Percentiles rank a stretch among this genome's conserved stretches.
Evolutionary conservation across 805 yeast genomes (phyloP).

Genomic region (Sugiyamaella qingdaonensis): DNA sequence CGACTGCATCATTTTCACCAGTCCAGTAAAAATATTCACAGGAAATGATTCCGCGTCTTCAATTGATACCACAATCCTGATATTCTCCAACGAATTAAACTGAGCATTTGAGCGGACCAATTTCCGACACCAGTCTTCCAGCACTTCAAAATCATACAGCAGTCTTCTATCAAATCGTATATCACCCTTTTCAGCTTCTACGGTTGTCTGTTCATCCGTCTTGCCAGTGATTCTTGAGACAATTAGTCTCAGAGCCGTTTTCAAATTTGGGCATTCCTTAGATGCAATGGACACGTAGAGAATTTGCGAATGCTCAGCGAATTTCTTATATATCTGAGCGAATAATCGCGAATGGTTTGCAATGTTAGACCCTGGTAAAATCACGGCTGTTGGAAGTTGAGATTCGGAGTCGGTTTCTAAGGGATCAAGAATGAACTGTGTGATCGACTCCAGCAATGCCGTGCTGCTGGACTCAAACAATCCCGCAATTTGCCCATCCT

Average conservation of each 20-base stretch:
- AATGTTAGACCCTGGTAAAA: conserved; percentile 33
- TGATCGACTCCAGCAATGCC: conserved; percentile 18
- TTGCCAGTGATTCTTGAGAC: conserved; percentile 28
- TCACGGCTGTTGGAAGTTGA: conserved; percentile 26
- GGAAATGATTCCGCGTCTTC: conserved; percentile 40
- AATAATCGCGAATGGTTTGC: conserved; percentile 33
- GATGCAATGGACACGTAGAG: conserved; percentile 30
- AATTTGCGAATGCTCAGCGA: conserved; percentile 14
- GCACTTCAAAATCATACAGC: conserved; percentile 35
- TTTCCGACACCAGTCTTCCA: conserved; percentile 31
- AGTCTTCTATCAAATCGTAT: conserved; percentile 31
- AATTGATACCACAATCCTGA: conserved; percentile 29
- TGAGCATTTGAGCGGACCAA: conserved; percentile 7
- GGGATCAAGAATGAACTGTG: conserved; percentile 9
- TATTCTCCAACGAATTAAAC: conserved; percentile 4
- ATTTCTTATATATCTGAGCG: conserved; percentile 17
- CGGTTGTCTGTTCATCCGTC: conserved; percentile 12
- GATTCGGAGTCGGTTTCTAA: conserved; percentile 20
- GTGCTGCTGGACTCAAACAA: conserved; percentile 27
- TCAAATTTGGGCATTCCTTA: conserved; percentile 34
- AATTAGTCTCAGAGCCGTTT: conserved; percentile 31
- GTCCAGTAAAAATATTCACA: conserved; percentile 25
- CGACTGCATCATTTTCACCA: conserved; percentile 31
- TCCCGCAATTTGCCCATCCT: conserved; percentile 30
- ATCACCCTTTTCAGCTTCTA: conserved; percentile 15